Base-by-base conservation (phyloP, 306 rosid species). In the Rubus idaeus region DNA sequence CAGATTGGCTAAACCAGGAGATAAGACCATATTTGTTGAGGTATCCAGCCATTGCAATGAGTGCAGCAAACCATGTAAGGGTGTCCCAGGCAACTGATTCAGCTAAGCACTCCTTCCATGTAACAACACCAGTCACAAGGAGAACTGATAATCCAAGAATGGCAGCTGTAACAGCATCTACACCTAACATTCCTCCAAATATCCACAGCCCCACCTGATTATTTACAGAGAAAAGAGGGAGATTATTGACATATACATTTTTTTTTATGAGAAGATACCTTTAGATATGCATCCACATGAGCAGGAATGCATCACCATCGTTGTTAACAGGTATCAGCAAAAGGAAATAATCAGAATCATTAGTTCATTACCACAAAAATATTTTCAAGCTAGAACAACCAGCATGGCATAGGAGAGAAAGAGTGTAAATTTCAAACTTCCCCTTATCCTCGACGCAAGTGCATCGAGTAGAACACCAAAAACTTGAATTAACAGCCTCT, bases 41-140 rank as follows among this genome's bases (percentile, higher is more conserved):
- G 85, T 96, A 96, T 63, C 99, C 99, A 55, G 98, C 99, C 99
- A 96, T 96, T 68, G 99, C 98, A 82, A 96, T 96, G 77, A 96
- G 99, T 45, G 99, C 99, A 81, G 99, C 99, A 84, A 96, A 96
- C 99, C 98, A 96, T 3, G 97, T 96, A 74, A 96, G 93, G 44
- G 99, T 96, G 75, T 96, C 99, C 99, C 99, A 96, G 73, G 99
- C 99, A 85, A 96, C 99, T 65, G 97, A 82, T 79, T 96, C 99
- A 75, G 83, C 91, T 77, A 96, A 88, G 88, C 99, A 96, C 87
- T 96, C 99, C 83, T 96, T 96, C 99, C 99, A 96, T 64, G 99
- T 92, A 73, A 96, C 93, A 60, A 96, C 98, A 55, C 99, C 99
- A 1, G 96, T 84, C 68, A 96, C 89, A 73, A 96, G 97, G 77